phyloP scores from a whole-genome alignment of 176 grass and related monocot species.

The Zea luxurians region DNA sequence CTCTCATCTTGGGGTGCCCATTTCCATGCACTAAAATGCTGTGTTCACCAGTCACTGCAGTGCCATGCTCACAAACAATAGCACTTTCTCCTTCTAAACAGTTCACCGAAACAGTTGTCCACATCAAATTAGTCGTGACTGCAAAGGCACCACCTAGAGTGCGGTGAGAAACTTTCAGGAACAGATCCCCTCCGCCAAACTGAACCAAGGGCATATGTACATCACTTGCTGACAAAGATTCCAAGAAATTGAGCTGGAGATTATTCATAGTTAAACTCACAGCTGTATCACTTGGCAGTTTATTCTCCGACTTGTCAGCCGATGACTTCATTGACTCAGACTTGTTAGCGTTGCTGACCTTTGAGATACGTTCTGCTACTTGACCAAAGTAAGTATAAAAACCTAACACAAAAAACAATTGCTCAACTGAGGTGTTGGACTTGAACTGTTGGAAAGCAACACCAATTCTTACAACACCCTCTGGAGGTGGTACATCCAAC shows the following conservation, averaged over 20 bases:
- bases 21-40: conserved; percentile 42
- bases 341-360: conserved; percentile 66
- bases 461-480: conserved; percentile 95
- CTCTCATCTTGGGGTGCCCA: conserved; percentile 78
- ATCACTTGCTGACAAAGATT: conserved; percentile 54
- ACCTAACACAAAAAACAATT: conserved; percentile 93
- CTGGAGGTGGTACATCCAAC: conserved; percentile 82
- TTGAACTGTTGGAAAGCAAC: conserved; percentile 72
- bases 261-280: conserved; percentile 76
- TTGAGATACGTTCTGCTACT: conserved; percentile 83
- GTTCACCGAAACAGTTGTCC: conserved; percentile 78
- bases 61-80: conserved; percentile 48
- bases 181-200: conserved; percentile 77
- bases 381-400: conserved; percentile 92
- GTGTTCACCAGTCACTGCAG: conserved; percentile 29
- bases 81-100: conserved; percentile 80
- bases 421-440: conserved; percentile 91
- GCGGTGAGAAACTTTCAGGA: conserved; percentile 95
- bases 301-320: conserved; percentile 57
- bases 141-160: conserved; percentile 97
- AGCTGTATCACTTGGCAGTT: conserved; percentile 91
- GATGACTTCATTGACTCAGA: conserved; percentile 36
- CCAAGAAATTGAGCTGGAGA: conserved; percentile 88
- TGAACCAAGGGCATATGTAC: conserved; percentile 69
- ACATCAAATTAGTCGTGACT: conserved; percentile 81